Percentiles rank a stretch among this genome's conserved stretches.
phyloP scores from a whole-genome alignment of 768 basidiomycete genomes.

The Podaxis sp. region DNA sequence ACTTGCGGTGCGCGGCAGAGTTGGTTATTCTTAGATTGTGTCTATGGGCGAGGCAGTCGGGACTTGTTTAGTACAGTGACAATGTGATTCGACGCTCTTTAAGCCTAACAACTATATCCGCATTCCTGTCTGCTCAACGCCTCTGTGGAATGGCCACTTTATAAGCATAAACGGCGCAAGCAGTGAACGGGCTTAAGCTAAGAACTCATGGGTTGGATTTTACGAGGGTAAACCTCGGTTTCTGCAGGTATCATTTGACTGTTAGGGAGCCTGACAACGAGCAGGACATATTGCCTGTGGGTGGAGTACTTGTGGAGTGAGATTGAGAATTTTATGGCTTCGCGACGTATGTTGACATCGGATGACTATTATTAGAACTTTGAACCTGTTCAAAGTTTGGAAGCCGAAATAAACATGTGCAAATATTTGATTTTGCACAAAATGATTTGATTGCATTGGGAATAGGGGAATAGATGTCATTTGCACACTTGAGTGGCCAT shows the following conservation, averaged over 20 bases:
- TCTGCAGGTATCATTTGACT: not conserved
- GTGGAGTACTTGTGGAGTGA: not conserved
- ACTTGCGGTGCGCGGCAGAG: not conserved
- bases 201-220: not conserved
- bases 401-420: not conserved
- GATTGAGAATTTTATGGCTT: not conserved
- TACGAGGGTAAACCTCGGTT: not conserved
- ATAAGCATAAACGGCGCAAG: too few relatives aligned
- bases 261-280: not conserved
- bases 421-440: not conserved
- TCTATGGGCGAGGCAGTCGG: too few relatives aligned
- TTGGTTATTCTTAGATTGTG: not conserved
- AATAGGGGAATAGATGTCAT: not conserved
- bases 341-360: constrained; percentile 12
- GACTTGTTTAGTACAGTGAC: too few relatives aligned
- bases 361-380: not conserved
- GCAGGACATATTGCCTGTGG: not conserved
- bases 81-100: too few relatives aligned
- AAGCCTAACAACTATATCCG: too few relatives aligned
- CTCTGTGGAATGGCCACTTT: not conserved
- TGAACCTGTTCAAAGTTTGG: not conserved
- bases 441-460: not conserved
- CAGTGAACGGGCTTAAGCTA: too few relatives aligned
- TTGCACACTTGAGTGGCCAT: not conserved
- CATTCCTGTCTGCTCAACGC: not conserved